A percentile compares a stretch with the other conserved stretches of the same genome.
Conservation (phyloP, 768 basidiomycete species). For the Grammothele lineata region DNA sequence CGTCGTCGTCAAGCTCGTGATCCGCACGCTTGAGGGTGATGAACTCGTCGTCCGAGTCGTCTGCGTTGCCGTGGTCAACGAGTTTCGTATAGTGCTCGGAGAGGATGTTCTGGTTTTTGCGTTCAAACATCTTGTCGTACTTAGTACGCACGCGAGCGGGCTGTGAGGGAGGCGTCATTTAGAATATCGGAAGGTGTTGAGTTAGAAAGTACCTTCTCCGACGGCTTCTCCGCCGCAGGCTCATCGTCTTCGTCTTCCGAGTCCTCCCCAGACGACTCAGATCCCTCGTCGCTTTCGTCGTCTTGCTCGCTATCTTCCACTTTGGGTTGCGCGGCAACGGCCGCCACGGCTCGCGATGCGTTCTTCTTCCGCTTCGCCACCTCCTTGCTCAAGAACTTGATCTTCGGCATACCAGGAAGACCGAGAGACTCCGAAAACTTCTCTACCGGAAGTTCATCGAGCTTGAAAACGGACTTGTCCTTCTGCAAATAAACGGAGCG, state of each 20-base stretch:
- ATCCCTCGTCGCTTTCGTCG: constrained; percentile 29
- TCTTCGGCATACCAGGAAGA: constrained; percentile 90
- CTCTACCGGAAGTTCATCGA: constrained; percentile 77
- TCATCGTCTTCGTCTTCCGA: constrained; percentile 27
- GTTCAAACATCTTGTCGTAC: constrained; percentile 97
- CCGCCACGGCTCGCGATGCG: constrained; percentile 44
- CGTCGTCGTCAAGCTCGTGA: constrained; percentile 56
- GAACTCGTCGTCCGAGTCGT: constrained; percentile 69
- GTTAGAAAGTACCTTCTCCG: constrained; percentile 21
- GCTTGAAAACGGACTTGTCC: constrained; percentile 89
- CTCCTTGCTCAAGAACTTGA: constrained; percentile 76
- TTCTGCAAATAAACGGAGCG: constrained; percentile 91
- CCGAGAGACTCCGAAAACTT: constrained; percentile 87
- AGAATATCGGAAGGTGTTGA: constrained; percentile 10
- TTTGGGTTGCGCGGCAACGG: constrained; percentile 29
- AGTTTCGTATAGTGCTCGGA: constrained; percentile 89
- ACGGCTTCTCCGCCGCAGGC: constrained; percentile 11
- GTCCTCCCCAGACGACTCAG: constrained; percentile 14
- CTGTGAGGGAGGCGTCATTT: too few relatives aligned
- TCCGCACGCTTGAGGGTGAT: constrained; percentile 91
- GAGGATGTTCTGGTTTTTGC: constrained; percentile 91
- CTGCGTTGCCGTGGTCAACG: constrained; percentile 59
- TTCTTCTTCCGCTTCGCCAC: constrained; percentile 77
- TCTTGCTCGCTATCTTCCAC: constrained; percentile 14
- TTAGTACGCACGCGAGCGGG: constrained; percentile 71